Base-by-base conservation (phyloP, 805 yeast species). In the Candida alai region DNA sequence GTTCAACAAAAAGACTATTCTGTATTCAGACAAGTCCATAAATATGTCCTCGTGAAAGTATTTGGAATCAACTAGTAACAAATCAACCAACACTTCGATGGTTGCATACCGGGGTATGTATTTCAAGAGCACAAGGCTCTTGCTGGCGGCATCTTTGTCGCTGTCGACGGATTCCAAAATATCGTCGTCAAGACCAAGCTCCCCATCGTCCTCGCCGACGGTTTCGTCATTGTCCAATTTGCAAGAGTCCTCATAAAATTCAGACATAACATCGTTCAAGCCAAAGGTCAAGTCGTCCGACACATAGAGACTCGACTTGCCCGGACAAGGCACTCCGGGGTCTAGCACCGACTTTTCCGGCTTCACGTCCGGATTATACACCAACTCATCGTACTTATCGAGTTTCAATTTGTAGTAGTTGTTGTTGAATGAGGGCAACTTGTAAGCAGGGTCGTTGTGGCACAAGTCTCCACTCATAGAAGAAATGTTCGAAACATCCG, bases 71-170 rank as follows among this genome's bases (percentile, higher is more conserved):
- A 68, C 49, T 4, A 90, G 87, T 33, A 90, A 59, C 15, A 89
- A 69, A 56, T 90, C 97, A 35, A 88, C 69, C 46, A 90, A 68
- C 45, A 78, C 77, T 28, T 85, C 93, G 37, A 86, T 58, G 1
- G 84, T 71, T 1, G 93, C 93, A 45, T 49, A 58, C 32, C 62
- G 60, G 3, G 70, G 70, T 22, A 64, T 54, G 38, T 47, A 58
- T 28, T 43, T 48, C 23, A 36, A 37, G 9, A 12, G n/a, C 24
- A 19, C 15, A n/a, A 1, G 19, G 30, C n/a, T 10, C n/a, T 17
- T 18, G n/a, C 5, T 18, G 20, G 21, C 17, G 9, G 21, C 7
- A 63, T 52, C 33, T 58, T 54, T 32, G 52, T 58, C 43, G 62
- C 62, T 42, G 59, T 65, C 3, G 62, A 69, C 2, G 66, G 57